phyloP scores from a whole-genome alignment of 352 stramenopile genomes.

The Pythium brachiatum region DNA sequence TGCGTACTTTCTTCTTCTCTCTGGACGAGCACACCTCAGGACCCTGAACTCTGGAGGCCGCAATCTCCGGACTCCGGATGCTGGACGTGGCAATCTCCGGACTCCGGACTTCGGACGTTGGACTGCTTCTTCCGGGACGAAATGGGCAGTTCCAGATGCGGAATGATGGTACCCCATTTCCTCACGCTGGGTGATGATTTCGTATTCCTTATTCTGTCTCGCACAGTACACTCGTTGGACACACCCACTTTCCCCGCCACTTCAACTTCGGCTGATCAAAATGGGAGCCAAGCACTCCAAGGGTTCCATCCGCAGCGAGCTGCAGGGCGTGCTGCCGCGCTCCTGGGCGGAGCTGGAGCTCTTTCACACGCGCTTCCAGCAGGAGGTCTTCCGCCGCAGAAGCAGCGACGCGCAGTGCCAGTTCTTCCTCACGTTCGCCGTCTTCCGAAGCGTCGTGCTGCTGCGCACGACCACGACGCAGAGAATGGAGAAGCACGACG shows the following conservation, averaged over 20 bases:
- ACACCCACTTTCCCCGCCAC: slow-evolving; percentile 3
- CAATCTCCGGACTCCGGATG: background rate
- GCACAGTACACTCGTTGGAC: slow-evolving; percentile 17
- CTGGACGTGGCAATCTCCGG: background rate
- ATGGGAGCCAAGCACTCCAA: slow-evolving; percentile 69
- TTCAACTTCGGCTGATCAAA: slow-evolving; percentile 19
- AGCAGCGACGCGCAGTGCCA: slow-evolving; percentile 31
- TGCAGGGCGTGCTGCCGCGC: slow-evolving; percentile 44
- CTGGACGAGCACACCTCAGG: background rate
- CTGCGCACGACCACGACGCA: background rate
- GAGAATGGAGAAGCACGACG: background rate
- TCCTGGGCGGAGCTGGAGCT: slow-evolving; percentile 56
- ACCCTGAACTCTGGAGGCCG: background rate
- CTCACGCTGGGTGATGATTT: slow-evolving; percentile 18
- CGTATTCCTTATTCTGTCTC: slow-evolving; percentile 21
- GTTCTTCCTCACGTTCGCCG: slow-evolving; percentile 52
- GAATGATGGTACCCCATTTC: slow-evolving; percentile 7
- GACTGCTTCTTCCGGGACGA: background rate
- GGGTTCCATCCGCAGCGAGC: slow-evolving; percentile 30
- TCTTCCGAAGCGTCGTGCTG: slow-evolving; percentile 46
- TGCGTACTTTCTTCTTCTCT: background rate
- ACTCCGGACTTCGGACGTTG: background rate
- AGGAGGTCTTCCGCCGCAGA: slow-evolving; percentile 43
- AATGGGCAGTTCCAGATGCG: background rate
- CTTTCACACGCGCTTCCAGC: slow-evolving; percentile 55